A percentile compares a stretch with the other conserved stretches of the same genome.
Conservation (phyloP, 495 filamentous ascomycete species). For the Hyphodiscus hymeniophilus region DNA sequence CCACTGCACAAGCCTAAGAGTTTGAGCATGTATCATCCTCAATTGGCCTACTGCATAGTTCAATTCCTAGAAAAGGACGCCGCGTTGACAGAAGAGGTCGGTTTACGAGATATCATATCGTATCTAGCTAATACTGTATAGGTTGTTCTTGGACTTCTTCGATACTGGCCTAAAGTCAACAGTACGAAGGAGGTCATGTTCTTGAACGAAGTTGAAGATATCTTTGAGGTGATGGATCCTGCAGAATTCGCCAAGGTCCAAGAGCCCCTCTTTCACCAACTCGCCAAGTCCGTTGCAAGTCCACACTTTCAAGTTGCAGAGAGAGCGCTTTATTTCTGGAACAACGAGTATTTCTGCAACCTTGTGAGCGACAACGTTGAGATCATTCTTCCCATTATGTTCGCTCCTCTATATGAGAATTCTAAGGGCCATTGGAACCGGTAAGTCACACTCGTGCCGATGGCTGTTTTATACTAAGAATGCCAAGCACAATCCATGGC, state of each 20-base stretch:
- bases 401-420: slow-evolving; percentile 96
- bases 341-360: slow-evolving; percentile 99
- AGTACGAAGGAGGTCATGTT: slow-evolving; percentile 99
- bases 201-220: slow-evolving; percentile 98
- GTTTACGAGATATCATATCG: background rate
- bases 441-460: slow-evolving; percentile 38
- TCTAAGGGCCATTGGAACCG: slow-evolving; percentile 99
- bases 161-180: slow-evolving; percentile 99
- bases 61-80: slow-evolving; percentile 99
- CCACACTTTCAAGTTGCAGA: slow-evolving; percentile 99
- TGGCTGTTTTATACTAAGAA: slow-evolving; percentile 5
- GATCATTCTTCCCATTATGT: slow-evolving; percentile 98
- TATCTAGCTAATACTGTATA: slow-evolving; percentile 25
- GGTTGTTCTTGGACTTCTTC: slow-evolving; percentile 89
- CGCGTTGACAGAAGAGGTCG: slow-evolving; percentile 89
- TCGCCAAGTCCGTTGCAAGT: slow-evolving; percentile 96
- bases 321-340: slow-evolving; percentile 98
- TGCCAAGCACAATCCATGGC: slow-evolving; percentile 84
- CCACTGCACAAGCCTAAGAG: slow-evolving; percentile 98
- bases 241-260: slow-evolving; percentile 98
- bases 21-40: slow-evolving; percentile 99
- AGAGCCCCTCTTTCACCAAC: slow-evolving; percentile 91
- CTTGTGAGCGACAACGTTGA: slow-evolving; percentile 98
- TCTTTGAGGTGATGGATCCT: slow-evolving; percentile 99
- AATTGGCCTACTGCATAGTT: slow-evolving; percentile 97